A percentile compares a stretch with the other conserved stretches of the same genome.
Evolutionary conservation across 2,329 filamentous ascomycete species (phyloP).

Genomic region (Aspergillus sclerotialis): DNA sequence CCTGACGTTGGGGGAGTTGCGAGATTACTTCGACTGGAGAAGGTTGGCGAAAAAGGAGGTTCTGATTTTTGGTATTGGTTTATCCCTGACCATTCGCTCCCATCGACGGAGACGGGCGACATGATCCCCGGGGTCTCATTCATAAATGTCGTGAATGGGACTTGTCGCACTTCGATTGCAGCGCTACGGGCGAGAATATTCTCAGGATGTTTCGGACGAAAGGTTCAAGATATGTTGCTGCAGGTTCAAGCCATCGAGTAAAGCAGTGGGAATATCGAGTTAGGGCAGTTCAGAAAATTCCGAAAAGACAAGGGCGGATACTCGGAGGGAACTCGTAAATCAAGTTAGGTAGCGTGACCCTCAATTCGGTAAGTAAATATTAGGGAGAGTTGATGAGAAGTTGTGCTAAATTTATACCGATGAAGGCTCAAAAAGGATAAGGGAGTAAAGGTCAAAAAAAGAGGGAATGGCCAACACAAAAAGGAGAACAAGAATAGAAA

Average conservation of each 20-base stretch:
- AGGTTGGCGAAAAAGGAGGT: conserved; percentile 38
- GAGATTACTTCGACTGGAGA: conserved; percentile 46
- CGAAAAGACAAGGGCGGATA: not conserved
- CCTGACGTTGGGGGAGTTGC: conserved; percentile 65
- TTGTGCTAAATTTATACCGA: not conserved
- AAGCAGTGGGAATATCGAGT: not conserved
- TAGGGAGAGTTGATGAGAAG: too few species aligned
- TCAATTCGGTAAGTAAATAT: too few species aligned
- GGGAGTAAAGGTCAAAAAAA: not conserved
- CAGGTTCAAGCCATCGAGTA: not conserved
- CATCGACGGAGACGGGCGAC: conserved; percentile 73
- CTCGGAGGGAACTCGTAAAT: too few species aligned
- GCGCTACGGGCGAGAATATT: conserved; percentile 1
- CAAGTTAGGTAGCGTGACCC: too few species aligned
- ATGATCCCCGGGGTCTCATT: conserved; percentile 68
- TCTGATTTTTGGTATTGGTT: conserved; percentile 55
- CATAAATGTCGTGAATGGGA: conserved; percentile 45
- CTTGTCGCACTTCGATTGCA: conserved; percentile 3
- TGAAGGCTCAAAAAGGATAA: not conserved
- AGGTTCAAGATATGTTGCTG: not conserved
- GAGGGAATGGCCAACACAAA: not conserved
- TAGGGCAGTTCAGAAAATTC: not conserved
- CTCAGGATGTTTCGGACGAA: not conserved
- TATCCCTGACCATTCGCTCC: conserved; percentile 72
- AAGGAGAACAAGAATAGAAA: conserved; percentile 1